Percentiles rank a stretch among this genome's conserved stretches.
phyloP scores from a whole-genome alignment of 139 green algal genomes.

The Ulvella scutata region DNA sequence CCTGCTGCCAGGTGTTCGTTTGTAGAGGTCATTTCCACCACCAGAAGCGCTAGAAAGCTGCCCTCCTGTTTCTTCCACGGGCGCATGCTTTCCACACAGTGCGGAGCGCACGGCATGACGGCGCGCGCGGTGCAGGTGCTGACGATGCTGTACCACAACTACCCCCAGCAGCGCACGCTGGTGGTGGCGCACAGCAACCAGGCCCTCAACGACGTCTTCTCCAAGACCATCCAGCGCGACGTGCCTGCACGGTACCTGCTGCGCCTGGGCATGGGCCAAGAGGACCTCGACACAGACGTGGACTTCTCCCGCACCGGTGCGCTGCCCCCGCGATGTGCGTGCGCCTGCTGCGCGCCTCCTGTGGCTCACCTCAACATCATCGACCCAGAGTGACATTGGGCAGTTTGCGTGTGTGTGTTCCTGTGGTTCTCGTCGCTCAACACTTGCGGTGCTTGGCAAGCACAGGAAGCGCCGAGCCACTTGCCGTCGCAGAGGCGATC shows the following conservation, averaged over 20 bases:
- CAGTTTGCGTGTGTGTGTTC: too few relatives aligned
- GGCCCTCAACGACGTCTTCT: constrained; percentile 89
- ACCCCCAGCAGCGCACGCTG: constrained; percentile 75
- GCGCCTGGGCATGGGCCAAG: constrained; percentile 84
- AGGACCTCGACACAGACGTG: constrained; percentile 75
- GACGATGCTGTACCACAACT: constrained; percentile 89
- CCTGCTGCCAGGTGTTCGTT: too few relatives aligned
- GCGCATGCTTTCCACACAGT: too few relatives aligned
- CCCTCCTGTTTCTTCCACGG: too few relatives aligned
- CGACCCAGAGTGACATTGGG: neutral
- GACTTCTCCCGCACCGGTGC: constrained; percentile 54
- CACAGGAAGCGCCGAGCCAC: too few relatives aligned
- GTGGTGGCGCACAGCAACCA: constrained; percentile 97
- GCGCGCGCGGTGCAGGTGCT: constrained; percentile 61
- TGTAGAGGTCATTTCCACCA: too few relatives aligned
- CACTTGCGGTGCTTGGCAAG: too few relatives aligned
- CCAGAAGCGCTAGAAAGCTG: too few relatives aligned
- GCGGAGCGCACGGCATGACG: neutral
- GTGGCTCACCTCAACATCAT: neutral
- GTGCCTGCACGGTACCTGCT: constrained; percentile 75
- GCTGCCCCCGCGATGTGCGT: too few relatives aligned
- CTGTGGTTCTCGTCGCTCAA: too few relatives aligned
- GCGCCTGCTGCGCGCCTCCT: neutral
- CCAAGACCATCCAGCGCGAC: constrained; percentile 80
- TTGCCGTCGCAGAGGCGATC: too few relatives aligned